Percentiles rank a stretch among this genome's conserved stretches.
These are phyloP conservation scores for Arthrinium puccinioides DNA, from an alignment of 2,329 filamentous ascomycete genomes.

Conservation along the genomic window DNA sequence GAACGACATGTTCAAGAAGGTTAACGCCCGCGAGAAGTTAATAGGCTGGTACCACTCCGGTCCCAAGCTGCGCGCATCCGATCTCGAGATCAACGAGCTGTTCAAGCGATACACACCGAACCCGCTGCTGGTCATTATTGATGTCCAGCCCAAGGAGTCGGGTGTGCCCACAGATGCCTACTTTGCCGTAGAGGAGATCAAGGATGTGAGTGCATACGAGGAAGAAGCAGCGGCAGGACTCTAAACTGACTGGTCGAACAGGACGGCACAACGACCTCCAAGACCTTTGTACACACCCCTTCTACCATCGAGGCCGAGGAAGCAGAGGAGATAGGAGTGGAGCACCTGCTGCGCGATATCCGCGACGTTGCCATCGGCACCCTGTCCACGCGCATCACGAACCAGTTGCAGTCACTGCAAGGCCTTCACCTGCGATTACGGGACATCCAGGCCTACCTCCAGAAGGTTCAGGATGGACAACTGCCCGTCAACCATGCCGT, in stretches of 20 bases:
- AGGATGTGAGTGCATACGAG: conserved; percentile 67
- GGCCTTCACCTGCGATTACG: conserved; percentile 89
- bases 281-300: conserved; percentile 97
- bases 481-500: conserved; percentile 96
- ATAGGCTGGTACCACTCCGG: conserved; percentile 99
- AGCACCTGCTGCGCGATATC: conserved; percentile 95
- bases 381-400: conserved; percentile 91
- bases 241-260: conserved; percentile 28
- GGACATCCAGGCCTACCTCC: conserved; percentile 91
- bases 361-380: conserved; percentile 96
- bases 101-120: conserved; percentile 99
- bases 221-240: neutral
- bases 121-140: conserved; percentile 92
- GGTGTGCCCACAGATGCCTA: conserved; percentile 98
- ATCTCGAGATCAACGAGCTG: conserved; percentile 98
- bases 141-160: conserved; percentile 96
- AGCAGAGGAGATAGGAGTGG: conserved; percentile 96
- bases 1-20: conserved; percentile 99
- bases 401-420: conserved; percentile 94
- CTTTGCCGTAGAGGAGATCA: conserved; percentile 98
- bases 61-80: conserved; percentile 90
- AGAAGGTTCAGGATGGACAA: conserved; percentile 89
- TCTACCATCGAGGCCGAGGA: conserved; percentile 98
- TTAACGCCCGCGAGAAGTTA: conserved; percentile 97
- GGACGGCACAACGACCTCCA: conserved; percentile 94